These are phyloP conservation scores for Cordyceps militaris DNA, from an alignment of 2,329 filamentous ascomycete species.

Conservation along the genomic window DNA sequence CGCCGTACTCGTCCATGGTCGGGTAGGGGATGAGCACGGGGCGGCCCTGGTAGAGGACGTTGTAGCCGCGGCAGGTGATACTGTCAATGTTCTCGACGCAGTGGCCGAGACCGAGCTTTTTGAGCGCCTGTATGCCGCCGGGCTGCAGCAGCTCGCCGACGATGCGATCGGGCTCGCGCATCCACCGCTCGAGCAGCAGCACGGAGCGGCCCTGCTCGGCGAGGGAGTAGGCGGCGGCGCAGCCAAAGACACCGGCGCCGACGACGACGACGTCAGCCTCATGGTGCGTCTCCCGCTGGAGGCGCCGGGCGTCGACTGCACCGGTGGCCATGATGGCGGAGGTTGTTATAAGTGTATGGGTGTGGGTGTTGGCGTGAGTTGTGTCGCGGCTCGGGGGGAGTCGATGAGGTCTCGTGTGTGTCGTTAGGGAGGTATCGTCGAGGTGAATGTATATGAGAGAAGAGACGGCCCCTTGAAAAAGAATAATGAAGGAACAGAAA, in stretches of 20 bases:
- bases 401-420: not conserved
- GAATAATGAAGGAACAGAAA: not conserved
- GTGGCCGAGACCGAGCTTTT: conserved; percentile 70
- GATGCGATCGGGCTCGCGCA: conserved; percentile 92
- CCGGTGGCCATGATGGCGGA: conserved; percentile 16
- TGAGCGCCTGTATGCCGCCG: conserved; percentile 75
- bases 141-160: conserved; percentile 94
- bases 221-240: conserved; percentile 74
- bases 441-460: not conserved
- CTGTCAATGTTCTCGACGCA: conserved; percentile 88
- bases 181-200: conserved; percentile 76
- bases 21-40: conserved; percentile 76
- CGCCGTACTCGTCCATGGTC: conserved; percentile 42
- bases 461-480: not conserved
- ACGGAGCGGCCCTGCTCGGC: conserved; percentile 88
- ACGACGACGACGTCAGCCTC: conserved; percentile 83
- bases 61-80: conserved; percentile 75
- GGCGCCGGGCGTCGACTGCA: conserved; percentile 33
- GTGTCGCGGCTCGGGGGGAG: not conserved
- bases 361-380: not conserved
- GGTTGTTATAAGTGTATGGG: not conserved
- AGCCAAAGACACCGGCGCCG: conserved; percentile 85
- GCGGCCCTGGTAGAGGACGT: conserved; percentile 73
- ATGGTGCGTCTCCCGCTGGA: conserved; percentile 48
- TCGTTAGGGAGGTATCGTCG: not conserved